Conservation (phyloP, 116 monocot species). For the Papilionanthe hybrid region DNA sequence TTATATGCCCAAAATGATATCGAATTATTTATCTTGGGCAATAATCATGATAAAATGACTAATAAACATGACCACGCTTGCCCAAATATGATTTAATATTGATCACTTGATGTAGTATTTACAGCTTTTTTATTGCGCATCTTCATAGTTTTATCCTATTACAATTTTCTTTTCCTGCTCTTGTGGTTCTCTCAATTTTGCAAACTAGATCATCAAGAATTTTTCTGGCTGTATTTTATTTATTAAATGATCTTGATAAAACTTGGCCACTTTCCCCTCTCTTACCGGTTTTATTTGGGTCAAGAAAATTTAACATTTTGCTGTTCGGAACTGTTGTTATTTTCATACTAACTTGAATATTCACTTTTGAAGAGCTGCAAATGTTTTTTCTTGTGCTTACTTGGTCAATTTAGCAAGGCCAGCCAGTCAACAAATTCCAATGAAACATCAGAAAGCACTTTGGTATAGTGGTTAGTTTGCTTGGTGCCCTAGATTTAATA, state of each 20-base stretch:
- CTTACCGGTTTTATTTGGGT: background rate
- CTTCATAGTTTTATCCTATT: background rate
- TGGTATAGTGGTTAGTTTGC: slow-evolving; percentile 88
- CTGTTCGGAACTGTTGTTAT: background rate
- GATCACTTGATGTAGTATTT: no score
- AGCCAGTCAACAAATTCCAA: slow-evolving; percentile 64
- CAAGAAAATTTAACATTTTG: background rate
- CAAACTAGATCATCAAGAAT: background rate
- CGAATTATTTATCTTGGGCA: no score
- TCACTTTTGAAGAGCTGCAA: slow-evolving; percentile 67
- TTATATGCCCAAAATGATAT: no score
- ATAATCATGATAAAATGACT: no score
- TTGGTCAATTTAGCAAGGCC: slow-evolving; percentile 91
- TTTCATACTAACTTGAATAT: background rate
- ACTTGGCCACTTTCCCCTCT: background rate
- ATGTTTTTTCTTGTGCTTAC: slow-evolving; percentile 92
- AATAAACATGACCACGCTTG: no score
- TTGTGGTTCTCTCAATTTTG: background rate
- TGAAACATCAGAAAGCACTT: slow-evolving; percentile 91
- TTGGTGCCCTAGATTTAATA: background rate
- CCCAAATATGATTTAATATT: no score
- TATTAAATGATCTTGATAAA: background rate
- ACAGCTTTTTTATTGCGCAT: no score
- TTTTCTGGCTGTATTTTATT: background rate
- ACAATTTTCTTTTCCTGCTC: background rate